Evolutionary conservation across 2,329 filamentous ascomycete genomes (phyloP).

Genomic region (Mycosphaerella arachidis): DNA sequence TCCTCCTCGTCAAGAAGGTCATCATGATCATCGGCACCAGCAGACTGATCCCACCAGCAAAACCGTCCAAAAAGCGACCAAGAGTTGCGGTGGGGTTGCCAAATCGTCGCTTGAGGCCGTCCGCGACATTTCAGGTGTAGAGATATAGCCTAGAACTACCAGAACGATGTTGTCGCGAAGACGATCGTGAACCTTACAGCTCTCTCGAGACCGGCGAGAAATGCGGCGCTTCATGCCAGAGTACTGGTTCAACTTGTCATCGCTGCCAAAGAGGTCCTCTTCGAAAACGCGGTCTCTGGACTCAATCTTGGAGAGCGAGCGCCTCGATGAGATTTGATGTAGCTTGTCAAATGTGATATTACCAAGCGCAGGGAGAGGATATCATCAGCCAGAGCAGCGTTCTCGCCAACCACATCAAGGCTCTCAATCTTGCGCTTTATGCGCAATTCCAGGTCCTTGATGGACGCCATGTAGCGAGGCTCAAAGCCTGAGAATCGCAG

Average conservation of each 20-base stretch:
- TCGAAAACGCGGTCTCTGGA: constrained; percentile 10
- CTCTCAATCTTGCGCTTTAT: constrained; percentile 6
- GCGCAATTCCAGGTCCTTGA: constrained; percentile 7
- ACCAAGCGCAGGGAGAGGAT: background rate
- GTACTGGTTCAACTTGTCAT: background rate
- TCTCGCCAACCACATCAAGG: background rate
- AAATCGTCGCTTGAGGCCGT: too few relatives aligned
- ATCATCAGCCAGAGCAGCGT: background rate
- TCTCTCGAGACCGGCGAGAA: too few relatives aligned
- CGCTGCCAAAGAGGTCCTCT: constrained; percentile 3
- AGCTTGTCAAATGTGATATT: background rate
- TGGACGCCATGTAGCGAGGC: constrained; percentile 11
- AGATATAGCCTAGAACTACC: too few relatives aligned
- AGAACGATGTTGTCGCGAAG: too few relatives aligned
- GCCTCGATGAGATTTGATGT: constrained; percentile 3
- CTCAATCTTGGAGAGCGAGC: constrained; percentile 3
- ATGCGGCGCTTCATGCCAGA: background rate
- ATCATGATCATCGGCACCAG: too few relatives aligned
- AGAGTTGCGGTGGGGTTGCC: too few relatives aligned
- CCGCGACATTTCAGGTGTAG: too few relatives aligned
- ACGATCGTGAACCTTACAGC: too few relatives aligned
- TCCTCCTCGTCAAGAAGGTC: too few relatives aligned
- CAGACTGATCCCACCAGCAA: too few relatives aligned
- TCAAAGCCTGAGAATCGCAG: constrained; percentile 10
- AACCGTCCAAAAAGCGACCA: too few relatives aligned